Evolutionary conservation across 768 basidiomycete species (phyloP), one percentile per base, ranked within the genome.

Genomic region (Suillus paluster): DNA sequence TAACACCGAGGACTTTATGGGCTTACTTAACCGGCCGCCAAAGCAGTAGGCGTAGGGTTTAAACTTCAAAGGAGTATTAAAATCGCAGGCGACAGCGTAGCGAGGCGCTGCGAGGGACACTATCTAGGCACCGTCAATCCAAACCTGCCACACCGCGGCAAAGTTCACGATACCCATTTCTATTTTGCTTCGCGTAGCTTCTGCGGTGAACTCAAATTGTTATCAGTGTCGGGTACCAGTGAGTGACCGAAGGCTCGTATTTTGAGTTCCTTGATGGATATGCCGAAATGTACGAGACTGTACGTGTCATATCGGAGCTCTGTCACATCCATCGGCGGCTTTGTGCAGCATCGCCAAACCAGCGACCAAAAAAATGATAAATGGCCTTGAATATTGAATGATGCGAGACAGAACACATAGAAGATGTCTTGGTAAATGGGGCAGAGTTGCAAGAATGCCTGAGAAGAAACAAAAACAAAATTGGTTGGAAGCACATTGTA

Each of bases 341-440:
- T 27, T 55, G 38, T 3, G 11, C 38, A 55, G 23, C 23, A 38
- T 27, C 36, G 54, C 38, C 54, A 55, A 25, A 39, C 38, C 36
- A 55, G 39, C 25, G 54, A 39, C 38, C 7, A 44, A 55, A 39
- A 25, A 15, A 39, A 39, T 39, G 54, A 39, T 55, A 55, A 39
- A 55, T 55, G 54, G 38, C 54, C 23, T 44, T 55, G 54, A 55
- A 55, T 39, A 55, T 55, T 39, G 54, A 5, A 55, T 19, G 14
- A 58, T 49, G 34, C 25, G 36, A 62, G 17, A 45, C 49, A 48
- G 58, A 57, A 46, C 45, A 46, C 14, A 59, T 52, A 49, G 59
- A 63, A 57, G 56, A 62, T 67, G 66, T 39, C 67, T 53, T 66
- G 41, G 62, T 69, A 69, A 70, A 70, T 62, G 50, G 45, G 53